phyloP scores from a whole-genome alignment of 2,329 filamentous ascomycete genomes.

The Fusarium sp. region DNA sequence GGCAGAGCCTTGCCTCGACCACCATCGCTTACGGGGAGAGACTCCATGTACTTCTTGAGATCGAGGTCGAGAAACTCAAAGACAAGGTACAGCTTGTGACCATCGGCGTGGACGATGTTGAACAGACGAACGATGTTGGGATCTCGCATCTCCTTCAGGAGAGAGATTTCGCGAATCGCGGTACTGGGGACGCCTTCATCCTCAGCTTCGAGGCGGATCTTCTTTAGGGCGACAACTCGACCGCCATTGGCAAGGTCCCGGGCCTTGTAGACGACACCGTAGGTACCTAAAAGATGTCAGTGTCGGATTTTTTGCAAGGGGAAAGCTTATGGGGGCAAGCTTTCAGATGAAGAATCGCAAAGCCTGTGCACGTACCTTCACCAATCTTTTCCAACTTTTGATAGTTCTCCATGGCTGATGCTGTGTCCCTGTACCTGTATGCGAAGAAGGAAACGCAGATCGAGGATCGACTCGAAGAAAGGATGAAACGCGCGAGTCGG shows the following conservation, averaged over 20 bases:
- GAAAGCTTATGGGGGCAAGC: slow-evolving; percentile 5
- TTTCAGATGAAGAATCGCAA: background rate
- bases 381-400: slow-evolving; percentile 97
- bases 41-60: slow-evolving; percentile 96
- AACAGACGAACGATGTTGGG: slow-evolving; percentile 88
- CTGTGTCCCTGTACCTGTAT: slow-evolving; percentile 9
- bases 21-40: slow-evolving; percentile 84
- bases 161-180: slow-evolving; percentile 92
- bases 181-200: slow-evolving; percentile 94
- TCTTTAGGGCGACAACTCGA: slow-evolving; percentile 92
- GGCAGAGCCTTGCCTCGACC: slow-evolving; percentile 88
- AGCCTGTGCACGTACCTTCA: slow-evolving; percentile 74
- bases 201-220: slow-evolving; percentile 94
- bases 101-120: slow-evolving; percentile 95
- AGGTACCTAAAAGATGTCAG: slow-evolving; percentile 73
- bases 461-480: slow-evolving; percentile 19
- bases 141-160: slow-evolving; percentile 94
- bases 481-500: slow-evolving; percentile 20
- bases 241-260: slow-evolving; percentile 84
- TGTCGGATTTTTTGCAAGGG: background rate
- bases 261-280: slow-evolving; percentile 96
- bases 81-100: slow-evolving; percentile 94
- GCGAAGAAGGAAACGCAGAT: slow-evolving; percentile 16
- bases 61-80: slow-evolving; percentile 93
- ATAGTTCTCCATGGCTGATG: slow-evolving; percentile 84